Percentiles rank a stretch among this genome's conserved stretches.
Conservation (phyloP, 352 stramenopile species). For the Phytophthora syringae region DNA sequence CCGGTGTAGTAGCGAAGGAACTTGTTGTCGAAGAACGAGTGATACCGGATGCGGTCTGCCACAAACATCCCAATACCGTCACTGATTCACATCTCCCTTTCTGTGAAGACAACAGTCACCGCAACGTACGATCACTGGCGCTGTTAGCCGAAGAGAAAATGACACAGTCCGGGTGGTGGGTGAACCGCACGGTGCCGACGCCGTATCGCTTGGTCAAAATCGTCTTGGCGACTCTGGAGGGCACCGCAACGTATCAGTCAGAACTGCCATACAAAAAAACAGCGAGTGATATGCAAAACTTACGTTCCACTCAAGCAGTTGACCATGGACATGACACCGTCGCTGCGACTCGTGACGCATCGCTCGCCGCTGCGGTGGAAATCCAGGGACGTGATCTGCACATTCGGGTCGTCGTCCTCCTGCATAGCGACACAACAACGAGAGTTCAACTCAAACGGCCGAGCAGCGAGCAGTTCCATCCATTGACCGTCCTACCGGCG, state of each 20-base stretch:
- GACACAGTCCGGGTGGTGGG: conserved; percentile 86
- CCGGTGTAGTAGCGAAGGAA: conserved; percentile 89
- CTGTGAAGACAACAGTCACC: neutral
- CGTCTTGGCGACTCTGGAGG: conserved; percentile 76
- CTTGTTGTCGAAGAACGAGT: conserved; percentile 91
- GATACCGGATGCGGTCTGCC: conserved; percentile 84
- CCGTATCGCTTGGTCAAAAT: conserved; percentile 88
- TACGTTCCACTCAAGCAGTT: conserved; percentile 87
- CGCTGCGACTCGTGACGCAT: conserved; percentile 77
- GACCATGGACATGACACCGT: conserved; percentile 82
- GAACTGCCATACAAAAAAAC: no score
- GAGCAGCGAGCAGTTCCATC: neutral
- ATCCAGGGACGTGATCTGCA: conserved; percentile 63
- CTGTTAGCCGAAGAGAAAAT: conserved; percentile 84
- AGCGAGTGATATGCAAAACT: conserved; percentile 22
- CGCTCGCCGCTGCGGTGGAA: conserved; percentile 85
- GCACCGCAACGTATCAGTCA: conserved; percentile 9
- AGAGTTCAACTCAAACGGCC: no score
- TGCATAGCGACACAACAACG: conserved; percentile 4
- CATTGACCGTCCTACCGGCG: conserved; percentile 44
- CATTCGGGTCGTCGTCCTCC: conserved; percentile 74
- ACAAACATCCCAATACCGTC: conserved; percentile 1
- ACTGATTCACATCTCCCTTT: neutral
- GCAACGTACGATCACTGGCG: conserved; percentile 65
- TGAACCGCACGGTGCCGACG: conserved; percentile 80